Evolutionary conservation across 495 filamentous ascomycete species (phyloP).

Genomic region (Hypoxylon rickii): DNA sequence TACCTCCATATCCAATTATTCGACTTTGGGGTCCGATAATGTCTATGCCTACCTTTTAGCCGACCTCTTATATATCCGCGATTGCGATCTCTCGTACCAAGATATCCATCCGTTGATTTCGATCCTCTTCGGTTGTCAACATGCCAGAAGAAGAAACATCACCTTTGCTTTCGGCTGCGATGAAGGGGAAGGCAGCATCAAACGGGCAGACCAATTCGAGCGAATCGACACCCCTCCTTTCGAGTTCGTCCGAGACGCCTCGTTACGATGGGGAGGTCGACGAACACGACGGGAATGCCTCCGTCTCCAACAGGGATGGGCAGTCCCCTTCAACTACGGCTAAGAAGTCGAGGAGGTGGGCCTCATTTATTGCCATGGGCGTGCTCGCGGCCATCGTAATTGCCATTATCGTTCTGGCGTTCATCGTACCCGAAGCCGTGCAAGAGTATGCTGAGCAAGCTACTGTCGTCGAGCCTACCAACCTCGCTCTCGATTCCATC

Average conservation of each 20-base stretch:
- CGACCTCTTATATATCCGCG: constrained; percentile 4
- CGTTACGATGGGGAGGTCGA: constrained; percentile 54
- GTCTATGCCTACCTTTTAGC: constrained; percentile 4
- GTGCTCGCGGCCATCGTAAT: constrained; percentile 46
- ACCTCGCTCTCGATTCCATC: constrained; percentile 80
- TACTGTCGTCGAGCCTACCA: constrained; percentile 75
- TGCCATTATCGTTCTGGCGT: constrained; percentile 63
- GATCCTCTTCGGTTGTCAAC: constrained; percentile 2
- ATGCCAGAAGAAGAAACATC: constrained; percentile 54
- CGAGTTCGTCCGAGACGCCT: constrained; percentile 42
- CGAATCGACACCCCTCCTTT: constrained; percentile 62
- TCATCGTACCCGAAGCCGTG: constrained; percentile 77
- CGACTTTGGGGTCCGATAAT: constrained; percentile 8
- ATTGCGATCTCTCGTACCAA: constrained; percentile 5
- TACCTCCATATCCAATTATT: background rate
- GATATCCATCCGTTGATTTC: background rate
- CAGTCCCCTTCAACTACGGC: constrained; percentile 27
- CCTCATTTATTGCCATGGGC: constrained; percentile 52
- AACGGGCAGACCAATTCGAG: constrained; percentile 34
- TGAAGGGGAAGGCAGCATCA: constrained; percentile 38
- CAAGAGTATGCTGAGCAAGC: constrained; percentile 87
- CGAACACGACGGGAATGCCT: constrained; percentile 39
- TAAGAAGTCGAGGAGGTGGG: constrained; percentile 46
- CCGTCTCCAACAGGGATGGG: constrained; percentile 33
- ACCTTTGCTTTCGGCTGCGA: constrained; percentile 44